Evolutionary conservation across 345 rosid species (phyloP).

Genomic region (Eucalyptus microcorys): DNA sequence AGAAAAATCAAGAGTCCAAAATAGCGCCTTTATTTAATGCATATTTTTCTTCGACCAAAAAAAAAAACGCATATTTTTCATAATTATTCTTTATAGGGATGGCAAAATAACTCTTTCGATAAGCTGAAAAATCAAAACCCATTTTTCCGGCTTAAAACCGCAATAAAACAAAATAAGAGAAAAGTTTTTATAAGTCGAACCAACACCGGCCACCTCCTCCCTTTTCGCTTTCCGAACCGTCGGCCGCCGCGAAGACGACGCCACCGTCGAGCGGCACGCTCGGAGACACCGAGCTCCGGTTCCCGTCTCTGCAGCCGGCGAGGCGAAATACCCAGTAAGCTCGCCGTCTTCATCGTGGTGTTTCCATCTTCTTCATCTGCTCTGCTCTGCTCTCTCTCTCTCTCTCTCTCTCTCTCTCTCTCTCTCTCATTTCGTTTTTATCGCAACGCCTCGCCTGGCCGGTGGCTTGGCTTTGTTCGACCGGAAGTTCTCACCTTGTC

Average conservation of each 20-base stretch:
- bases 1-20: background rate
- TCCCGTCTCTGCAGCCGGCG: background rate
- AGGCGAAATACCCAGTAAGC: background rate
- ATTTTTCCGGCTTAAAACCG: background rate
- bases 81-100: background rate
- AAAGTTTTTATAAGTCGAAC: background rate
- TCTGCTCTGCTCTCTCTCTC: background rate
- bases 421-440: background rate
- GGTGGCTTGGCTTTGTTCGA: background rate
- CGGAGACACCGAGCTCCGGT: background rate
- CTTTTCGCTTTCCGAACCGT: background rate
- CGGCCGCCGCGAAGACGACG: background rate
- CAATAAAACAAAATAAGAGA: background rate
- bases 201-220: fast-evolving
- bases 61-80: background rate
- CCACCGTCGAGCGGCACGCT: background rate
- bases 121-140: background rate
- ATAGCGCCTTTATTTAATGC: background rate
- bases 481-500: background rate
- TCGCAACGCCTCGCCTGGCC: background rate
- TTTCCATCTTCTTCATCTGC: background rate
- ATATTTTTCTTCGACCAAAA: background rate
- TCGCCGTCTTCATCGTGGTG: background rate
- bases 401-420: background rate
- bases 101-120: background rate